Evolutionary conservation across 768 basidiomycete species (phyloP), one percentile per base, ranked within the genome.

Genomic region (Gymnopilus junonius): DNA sequence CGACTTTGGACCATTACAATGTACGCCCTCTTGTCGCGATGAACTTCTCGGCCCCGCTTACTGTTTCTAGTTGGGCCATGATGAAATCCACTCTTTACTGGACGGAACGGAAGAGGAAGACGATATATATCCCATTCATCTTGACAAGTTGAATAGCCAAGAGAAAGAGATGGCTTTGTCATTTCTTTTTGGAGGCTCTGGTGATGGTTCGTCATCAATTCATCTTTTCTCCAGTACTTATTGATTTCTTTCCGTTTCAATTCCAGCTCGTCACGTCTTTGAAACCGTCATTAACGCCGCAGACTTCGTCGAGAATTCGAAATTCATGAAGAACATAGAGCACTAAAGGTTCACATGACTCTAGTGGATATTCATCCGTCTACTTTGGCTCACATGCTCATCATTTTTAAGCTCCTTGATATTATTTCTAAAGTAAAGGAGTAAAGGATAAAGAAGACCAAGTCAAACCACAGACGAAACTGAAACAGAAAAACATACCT

Each of bases 111-210:
- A 53, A 10, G 25, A 29, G 4, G 29, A 51, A 14, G n/a, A 29
- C 3, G 23, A 53, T 11, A 17, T 31, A 12, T 17, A 15, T 8
- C 23, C 46, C 6, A 20, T 51, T 15, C 27, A 53, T 15, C 27
- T 40, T 4, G 37, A 42, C 35, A n/a, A 39, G 23, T 17, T 27
- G 7, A 39, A n/a, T 12, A 23, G 23, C 20, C 39, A 59, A 35
- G 29, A 64, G 20, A 43, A 34, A 39, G 21, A 43, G 10, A 29
- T 7, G 6, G 42, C 34, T 20, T 15, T 55, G n/a, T 58, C 62
- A 3, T 64, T 64, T 39, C 29, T 64, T 21, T 64, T 64, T 43
- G 62, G 62, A 17, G 62, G 62, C 8, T 42, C 57, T 11, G 58
- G 62, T 21, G 57, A 64, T 31, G 48, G 57, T 59, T 7, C 10